Evolutionary conservation across 2,329 filamentous ascomycete species (phyloP).

Genomic region (Pseudocercospora crystallina): DNA sequence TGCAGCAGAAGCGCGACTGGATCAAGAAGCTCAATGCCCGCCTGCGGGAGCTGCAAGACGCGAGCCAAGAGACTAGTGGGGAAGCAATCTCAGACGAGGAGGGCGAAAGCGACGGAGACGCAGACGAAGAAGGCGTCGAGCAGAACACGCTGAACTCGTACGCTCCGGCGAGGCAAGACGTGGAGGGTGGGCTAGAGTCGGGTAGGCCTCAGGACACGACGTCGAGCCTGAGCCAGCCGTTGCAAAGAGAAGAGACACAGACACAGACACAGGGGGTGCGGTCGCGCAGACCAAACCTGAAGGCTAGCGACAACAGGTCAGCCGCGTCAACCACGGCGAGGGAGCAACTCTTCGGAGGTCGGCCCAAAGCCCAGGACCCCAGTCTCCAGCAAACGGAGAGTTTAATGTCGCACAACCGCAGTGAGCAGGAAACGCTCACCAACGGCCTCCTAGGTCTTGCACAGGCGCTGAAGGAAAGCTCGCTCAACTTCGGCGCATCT

Average conservation of each 20-base stretch:
- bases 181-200: constrained; percentile 29
- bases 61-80: constrained; percentile 43
- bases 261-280: constrained; percentile 25
- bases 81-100: constrained; percentile 33
- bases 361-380: constrained; percentile 17
- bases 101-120: constrained; percentile 42
- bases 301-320: constrained; percentile 27
- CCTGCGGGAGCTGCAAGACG: constrained; percentile 66
- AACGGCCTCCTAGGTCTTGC: constrained; percentile 80
- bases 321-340: constrained; percentile 37
- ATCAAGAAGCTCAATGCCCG: constrained; percentile 66
- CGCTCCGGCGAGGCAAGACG: constrained; percentile 40
- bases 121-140: constrained; percentile 40
- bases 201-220: constrained; percentile 4
- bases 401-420: constrained; percentile 72
- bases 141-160: constrained; percentile 44
- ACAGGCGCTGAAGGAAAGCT: constrained; percentile 71
- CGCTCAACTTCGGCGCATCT: constrained; percentile 67
- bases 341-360: constrained; percentile 38
- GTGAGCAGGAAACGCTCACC: constrained; percentile 80
- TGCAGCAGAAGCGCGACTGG: constrained; percentile 64
- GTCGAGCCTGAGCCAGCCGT: constrained; percentile 4
- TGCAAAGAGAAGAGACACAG: constrained; percentile 15
- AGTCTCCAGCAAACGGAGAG: constrained; percentile 54
- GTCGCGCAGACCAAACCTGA: constrained; percentile 22